phyloP scores from a whole-genome alignment of 2,329 filamentous ascomycete species.

The Paecilomyces sp. region DNA sequence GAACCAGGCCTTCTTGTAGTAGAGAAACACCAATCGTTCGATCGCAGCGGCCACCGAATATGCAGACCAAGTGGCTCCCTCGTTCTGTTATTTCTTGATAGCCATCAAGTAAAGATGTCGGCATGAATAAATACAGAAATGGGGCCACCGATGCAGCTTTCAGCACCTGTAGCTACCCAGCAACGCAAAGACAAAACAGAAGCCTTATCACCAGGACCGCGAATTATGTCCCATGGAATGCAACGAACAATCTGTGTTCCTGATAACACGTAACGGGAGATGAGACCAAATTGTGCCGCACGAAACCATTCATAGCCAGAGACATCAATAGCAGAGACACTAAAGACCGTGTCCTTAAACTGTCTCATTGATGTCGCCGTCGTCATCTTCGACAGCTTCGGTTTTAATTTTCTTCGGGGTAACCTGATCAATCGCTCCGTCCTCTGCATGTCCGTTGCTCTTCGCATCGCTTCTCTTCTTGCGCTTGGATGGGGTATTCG shows the following conservation, averaged over 20 bases:
- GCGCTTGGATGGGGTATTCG: slow-evolving; percentile 1
- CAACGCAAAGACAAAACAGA: too few species aligned
- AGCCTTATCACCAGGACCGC: too few species aligned
- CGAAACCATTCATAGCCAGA: neutral
- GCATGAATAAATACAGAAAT: too few species aligned
- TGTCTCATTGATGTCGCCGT: neutral
- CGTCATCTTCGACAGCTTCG: neutral
- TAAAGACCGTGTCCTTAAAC: neutral
- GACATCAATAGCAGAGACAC: neutral
- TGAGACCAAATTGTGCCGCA: neutral
- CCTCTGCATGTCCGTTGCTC: neutral
- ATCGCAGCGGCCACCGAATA: too few species aligned
- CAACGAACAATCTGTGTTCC: neutral
- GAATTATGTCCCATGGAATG: neutral
- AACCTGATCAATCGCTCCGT: neutral
- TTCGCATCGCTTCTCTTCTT: neutral
- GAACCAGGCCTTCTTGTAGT: too few species aligned
- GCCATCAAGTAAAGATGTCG: too few species aligned
- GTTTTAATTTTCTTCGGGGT: slow-evolving; percentile 1
- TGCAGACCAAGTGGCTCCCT: too few species aligned
- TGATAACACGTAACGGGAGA: neutral
- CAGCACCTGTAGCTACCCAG: too few species aligned
- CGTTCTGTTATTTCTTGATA: too few species aligned
- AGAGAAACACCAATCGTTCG: too few species aligned
- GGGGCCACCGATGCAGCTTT: too few species aligned